Evolutionary conservation across 345 rosid species (phyloP), one percentile per base, ranked within the genome.

Genomic region (Murraya paniculata): DNA sequence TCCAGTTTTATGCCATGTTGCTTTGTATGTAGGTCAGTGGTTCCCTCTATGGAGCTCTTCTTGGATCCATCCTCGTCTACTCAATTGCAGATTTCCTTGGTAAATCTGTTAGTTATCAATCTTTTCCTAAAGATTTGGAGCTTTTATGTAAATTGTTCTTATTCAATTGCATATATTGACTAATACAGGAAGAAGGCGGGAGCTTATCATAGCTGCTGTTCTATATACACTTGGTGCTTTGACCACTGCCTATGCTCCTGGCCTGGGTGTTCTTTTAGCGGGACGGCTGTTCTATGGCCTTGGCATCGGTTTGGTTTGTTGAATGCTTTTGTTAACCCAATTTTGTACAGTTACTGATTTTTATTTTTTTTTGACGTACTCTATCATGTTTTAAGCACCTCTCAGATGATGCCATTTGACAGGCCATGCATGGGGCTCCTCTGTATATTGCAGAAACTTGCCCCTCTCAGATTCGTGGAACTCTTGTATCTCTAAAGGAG

Each of bases 401-500:
- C 19, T 68, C 39, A 14, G 50, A 3, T 72, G 61, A 62, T 83
- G 57, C 78, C 57, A 48, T 79, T 71, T 83, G 36, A 79, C 87
- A 95, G 99, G 98, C 98, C 64, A 95, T 95, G 99, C 99, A 93
- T 28, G 99, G 99, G 35, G 98, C 97, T 86, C 99, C 99, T 59
- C 94, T 93, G 33, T 95, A 93, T 82, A 93, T 95, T 71, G 98
- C 99, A 68, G 98, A 95, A 86, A 95, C 99, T 73, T 95, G 98
- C 77, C 99, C 99, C 4, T 89, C 99, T 85, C 92, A 92, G 85
- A 95, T 93, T 80, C 96, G 97, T 68, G 99, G 99, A 87, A 95
- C 98, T 79, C 85, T 95, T 19, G 88, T 95, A 80, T 95, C 99
- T 66, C 86, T 95, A 8, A 93, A 93, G 79, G 98, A 93, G 81